Evolutionary conservation across 345 rosid species (phyloP), one percentile per base, ranked within the genome.

Genomic region (Chamaenerion angustifolium): DNA sequence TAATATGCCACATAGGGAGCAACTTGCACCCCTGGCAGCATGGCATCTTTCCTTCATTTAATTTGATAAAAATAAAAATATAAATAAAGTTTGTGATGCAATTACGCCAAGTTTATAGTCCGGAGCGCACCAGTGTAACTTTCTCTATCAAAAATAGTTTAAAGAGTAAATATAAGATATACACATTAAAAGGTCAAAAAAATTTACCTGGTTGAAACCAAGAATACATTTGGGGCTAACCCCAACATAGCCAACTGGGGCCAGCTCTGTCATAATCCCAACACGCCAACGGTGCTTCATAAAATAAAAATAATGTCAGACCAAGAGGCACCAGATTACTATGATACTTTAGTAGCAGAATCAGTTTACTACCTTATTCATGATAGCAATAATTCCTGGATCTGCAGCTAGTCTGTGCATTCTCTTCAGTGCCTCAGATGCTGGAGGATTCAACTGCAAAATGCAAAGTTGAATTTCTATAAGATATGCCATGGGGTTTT

Each of bases 241-340:
- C 48, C 98, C 98, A 46, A 92, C 98, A 70, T 87, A 84, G 63
- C 98, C 98, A 68, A 87, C 80, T 11, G 98, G 98, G 41, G 98
- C 98, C 67, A 87, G 70, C 78, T 92, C 98, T 2, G 96, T 83
- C 98, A 92, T 80, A 51, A 82, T 71, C 62, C 84, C 93, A 10
- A 87, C 77, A 10, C 76, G 78, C 96, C 98, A 92, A 3, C 59
- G 79, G 76, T 82, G 93, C 98, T 90, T 70, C 21, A 46, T 45
- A 50, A 35, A 13, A 60, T 4, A 27, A 31, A 49, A 25, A 27
- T 45, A 6, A 31, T 14, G 62, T 44, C 17, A 44, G 44, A 21
- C 37, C 43, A 51, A 54, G 25, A 59, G 43, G 0, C 21, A 12
- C 10, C 17, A 18, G 56, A 56, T n/a, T 19, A 35, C 18, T 16